Percentiles rank a stretch among this genome's conserved stretches.
phyloP scores from a whole-genome alignment of 352 stramenopile species.

The Globisporangium acanthophoron region DNA sequence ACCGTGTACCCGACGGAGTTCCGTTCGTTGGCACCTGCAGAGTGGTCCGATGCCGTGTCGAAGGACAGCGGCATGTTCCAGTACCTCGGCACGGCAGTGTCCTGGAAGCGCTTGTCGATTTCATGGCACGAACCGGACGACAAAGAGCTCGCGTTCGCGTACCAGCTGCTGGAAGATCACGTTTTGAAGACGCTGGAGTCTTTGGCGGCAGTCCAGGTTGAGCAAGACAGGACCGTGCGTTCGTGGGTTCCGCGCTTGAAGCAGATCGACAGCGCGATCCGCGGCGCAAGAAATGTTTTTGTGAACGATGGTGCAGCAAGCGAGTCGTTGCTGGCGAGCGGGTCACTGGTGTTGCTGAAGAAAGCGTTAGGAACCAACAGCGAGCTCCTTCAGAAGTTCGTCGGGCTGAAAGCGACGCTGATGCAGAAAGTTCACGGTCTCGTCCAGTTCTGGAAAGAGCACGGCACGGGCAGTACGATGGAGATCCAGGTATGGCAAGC shows the following conservation, averaged over 20 bases:
- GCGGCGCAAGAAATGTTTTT: slow-evolving; percentile 45
- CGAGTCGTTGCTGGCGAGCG: slow-evolving; percentile 12
- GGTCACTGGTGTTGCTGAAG: slow-evolving; percentile 34
- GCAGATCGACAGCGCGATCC: slow-evolving; percentile 33
- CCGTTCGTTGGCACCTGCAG: slow-evolving; percentile 38
- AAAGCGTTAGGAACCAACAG: slow-evolving; percentile 22
- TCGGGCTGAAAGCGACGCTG: slow-evolving; percentile 35
- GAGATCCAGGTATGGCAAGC: slow-evolving; percentile 54
- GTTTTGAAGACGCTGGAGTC: slow-evolving; percentile 27
- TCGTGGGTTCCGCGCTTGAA: slow-evolving; percentile 45
- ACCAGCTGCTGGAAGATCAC: slow-evolving; percentile 44
- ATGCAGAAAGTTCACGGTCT: slow-evolving; percentile 35
- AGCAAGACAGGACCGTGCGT: slow-evolving; percentile 31
- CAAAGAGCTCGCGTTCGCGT: slow-evolving; percentile 46
- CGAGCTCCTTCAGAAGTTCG: slow-evolving; percentile 26
- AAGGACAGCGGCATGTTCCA: slow-evolving; percentile 44
- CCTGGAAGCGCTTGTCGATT: slow-evolving; percentile 44
- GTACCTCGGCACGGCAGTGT: slow-evolving; percentile 45
- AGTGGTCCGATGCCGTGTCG: slow-evolving; percentile 38
- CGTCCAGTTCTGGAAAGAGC: slow-evolving; percentile 45
- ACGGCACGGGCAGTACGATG: slow-evolving; percentile 33
- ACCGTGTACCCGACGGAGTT: slow-evolving; percentile 59
- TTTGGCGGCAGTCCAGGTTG: slow-evolving; percentile 19
- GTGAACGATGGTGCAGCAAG: slow-evolving; percentile 16
- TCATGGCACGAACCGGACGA: slow-evolving; percentile 63